Conservation (phyloP, 495 filamentous ascomycete genomes). For the Poronia punctata region DNA sequence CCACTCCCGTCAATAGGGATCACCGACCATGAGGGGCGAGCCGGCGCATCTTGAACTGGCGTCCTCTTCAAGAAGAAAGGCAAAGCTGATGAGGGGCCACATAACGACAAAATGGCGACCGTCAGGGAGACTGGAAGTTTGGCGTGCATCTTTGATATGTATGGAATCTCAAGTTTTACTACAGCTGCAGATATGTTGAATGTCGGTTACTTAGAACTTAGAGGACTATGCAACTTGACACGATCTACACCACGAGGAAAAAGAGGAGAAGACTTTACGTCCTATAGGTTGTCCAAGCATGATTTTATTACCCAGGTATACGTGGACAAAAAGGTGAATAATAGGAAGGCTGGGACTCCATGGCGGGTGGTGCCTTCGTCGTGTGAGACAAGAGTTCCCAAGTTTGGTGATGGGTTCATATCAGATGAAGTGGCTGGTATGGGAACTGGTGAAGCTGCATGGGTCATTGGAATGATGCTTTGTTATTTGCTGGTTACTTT, state of each 20-base stretch:
- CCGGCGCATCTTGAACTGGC: constrained; percentile 6
- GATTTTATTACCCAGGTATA: constrained; percentile 17
- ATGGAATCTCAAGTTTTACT: too few species aligned
- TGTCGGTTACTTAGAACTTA: constrained; percentile 12
- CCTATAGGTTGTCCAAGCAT: constrained; percentile 8
- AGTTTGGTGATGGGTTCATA: too few species aligned
- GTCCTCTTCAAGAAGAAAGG: constrained; percentile 16
- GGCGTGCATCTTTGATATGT: too few species aligned
- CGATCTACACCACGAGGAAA: constrained; percentile 13
- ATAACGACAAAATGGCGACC: constrained; percentile 6
- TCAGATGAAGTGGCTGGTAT: too few species aligned
- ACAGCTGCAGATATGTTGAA: not conserved
- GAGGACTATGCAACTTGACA: constrained; percentile 15
- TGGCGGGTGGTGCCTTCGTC: not conserved
- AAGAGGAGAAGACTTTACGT: not conserved
- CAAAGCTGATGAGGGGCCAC: constrained; percentile 17
- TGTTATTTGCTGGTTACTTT: too few species aligned
- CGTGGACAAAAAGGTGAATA: constrained; percentile 14
- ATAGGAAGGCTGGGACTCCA: constrained; percentile 23
- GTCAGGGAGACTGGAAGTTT: constrained; percentile 13
- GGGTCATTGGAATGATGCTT: too few species aligned
- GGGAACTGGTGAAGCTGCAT: too few species aligned
- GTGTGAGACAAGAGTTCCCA: too few species aligned
- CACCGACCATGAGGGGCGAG: constrained; percentile 30
- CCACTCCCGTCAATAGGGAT: constrained; percentile 28